Conservation (phyloP, 805 yeast species). For the Metschnikowia henanensis region DNA sequence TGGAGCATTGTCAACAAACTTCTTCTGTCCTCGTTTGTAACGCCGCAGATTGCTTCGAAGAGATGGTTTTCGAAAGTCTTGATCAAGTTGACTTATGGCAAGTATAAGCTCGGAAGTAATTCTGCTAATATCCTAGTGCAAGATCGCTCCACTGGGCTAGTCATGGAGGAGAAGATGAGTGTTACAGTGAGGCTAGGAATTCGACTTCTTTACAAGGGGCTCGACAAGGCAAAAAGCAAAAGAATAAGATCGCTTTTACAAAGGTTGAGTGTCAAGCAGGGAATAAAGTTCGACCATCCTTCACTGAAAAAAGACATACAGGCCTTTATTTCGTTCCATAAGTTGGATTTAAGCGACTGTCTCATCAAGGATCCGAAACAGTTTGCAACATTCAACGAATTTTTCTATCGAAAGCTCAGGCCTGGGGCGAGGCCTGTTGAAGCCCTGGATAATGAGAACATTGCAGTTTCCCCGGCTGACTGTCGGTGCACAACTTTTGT, state of each 20-base stretch:
- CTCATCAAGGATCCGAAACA: constrained; percentile 43
- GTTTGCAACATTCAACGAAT: constrained; percentile 80
- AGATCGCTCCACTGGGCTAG: constrained; percentile 83
- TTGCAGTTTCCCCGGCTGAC: constrained; percentile 82
- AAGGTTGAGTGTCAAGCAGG: constrained; percentile 76
- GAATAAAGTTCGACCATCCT: constrained; percentile 76
- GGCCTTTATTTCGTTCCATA: constrained; percentile 80
- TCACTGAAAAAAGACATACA: constrained; percentile 64
- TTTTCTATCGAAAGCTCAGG: constrained; percentile 77
- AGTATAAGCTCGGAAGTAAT: constrained; percentile 76
- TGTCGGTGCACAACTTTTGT: constrained; percentile 76
- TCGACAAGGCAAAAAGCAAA: constrained; percentile 57
- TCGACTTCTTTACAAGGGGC: constrained; percentile 75
- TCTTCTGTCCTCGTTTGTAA: constrained; percentile 66
- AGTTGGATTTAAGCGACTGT: constrained; percentile 75
- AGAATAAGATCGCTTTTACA: constrained; percentile 61
- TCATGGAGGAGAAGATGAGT: constrained; percentile 92
- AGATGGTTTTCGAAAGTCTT: constrained; percentile 86
- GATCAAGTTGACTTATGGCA: constrained; percentile 85
- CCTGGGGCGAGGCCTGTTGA: constrained; percentile 74
- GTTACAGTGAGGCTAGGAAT: constrained; percentile 87
- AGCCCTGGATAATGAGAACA: constrained; percentile 45
- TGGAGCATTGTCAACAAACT: constrained; percentile 69
- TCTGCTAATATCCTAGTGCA: constrained; percentile 95
- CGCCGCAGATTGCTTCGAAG: constrained; percentile 79